These are phyloP conservation scores for Postia placenta DNA, from an alignment of 768 basidiomycete species.

Conservation along the genomic window DNA sequence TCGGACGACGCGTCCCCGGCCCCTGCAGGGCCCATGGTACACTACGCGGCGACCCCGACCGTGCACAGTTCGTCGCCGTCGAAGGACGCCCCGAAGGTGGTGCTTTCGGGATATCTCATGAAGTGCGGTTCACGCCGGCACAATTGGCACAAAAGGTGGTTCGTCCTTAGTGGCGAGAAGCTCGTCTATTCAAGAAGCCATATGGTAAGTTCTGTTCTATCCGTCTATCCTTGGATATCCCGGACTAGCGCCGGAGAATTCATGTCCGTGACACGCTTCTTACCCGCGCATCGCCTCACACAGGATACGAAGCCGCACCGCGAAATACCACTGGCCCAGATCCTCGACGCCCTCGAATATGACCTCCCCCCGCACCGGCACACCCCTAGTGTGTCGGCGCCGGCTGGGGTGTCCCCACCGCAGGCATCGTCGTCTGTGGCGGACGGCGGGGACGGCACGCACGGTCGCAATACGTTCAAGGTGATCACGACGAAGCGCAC, in stretches of 20 bases:
- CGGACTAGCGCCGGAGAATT: not conserved
- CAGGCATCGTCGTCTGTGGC: slow-evolving; percentile 19
- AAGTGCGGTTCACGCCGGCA: slow-evolving; percentile 92
- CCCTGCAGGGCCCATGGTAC: slow-evolving; percentile 20
- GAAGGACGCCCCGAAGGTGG: slow-evolving; percentile 55
- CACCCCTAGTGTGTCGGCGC: slow-evolving; percentile 21
- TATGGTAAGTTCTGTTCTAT: slow-evolving; percentile 64
- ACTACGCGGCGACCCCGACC: not conserved
- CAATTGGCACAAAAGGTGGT: slow-evolving; percentile 97
- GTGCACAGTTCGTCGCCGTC: slow-evolving; percentile 34
- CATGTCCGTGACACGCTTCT: slow-evolving; percentile 5
- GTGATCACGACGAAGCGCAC: slow-evolving; percentile 93
- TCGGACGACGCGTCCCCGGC: slow-evolving; percentile 63
- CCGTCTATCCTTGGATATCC: not conserved
- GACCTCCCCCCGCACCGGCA: slow-evolving; percentile 52
- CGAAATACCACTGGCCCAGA: slow-evolving; percentile 75
- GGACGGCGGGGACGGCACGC: slow-evolving; percentile 38
- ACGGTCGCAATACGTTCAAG: slow-evolving; percentile 74
- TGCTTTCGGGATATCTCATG: slow-evolving; percentile 90
- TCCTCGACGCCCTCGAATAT: slow-evolving; percentile 90
- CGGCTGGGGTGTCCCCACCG: slow-evolving; percentile 30
- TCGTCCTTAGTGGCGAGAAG: slow-evolving; percentile 84
- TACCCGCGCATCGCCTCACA: slow-evolving; percentile 5
- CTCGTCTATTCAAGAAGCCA: slow-evolving; percentile 88
- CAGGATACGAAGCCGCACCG: slow-evolving; percentile 91